Evolutionary conservation across 148 eudicot species (phyloP), one percentile per base, ranked within the genome.

Genomic region (Rhododendron molle): DNA sequence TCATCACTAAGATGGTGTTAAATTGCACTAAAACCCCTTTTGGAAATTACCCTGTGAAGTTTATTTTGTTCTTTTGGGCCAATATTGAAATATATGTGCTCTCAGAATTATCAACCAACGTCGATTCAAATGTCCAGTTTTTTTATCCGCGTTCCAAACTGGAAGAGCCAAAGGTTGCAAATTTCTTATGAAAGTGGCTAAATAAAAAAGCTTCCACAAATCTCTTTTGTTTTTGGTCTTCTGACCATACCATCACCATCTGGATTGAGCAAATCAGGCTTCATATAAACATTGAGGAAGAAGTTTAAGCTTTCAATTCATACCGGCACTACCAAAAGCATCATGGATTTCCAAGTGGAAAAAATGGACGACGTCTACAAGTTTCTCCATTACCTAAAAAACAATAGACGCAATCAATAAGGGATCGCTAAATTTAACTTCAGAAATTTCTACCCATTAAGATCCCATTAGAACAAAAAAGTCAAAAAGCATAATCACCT

Each of bases 301-400:
- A 49, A 56, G 52, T 73, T 3, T 71, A 72, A 54, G 82, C 52
- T 81, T 23, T 62, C 77, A 86, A 69, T 54, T 82, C 93, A 89
- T 94, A 97, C 99, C 98, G 85, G 94, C 89, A 89, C 47, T 88
- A 58, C 94, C 94, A 89, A 97, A 97, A 86, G 98, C 93, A 81
- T 95, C 92, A 86, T 91, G 92, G 85, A 97, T 97, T 92, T 97
- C 98, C 91, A 93, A 88, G 89, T 94, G 94, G 60, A 97, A 89
- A 90, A 87, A 93, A 86, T 95, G 95, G 49, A 95, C 98, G 84
- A 95, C 89, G 86, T 97, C 99, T 49, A 95, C 98, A 86, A 97
- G 96, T 89, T 95, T 95, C 92, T 97, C 99, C 99, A 97, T 97
- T 90, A 95, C 99, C 99, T 97, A 88, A 73, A 86, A 58, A 79